Conservation (phyloP, 2,329 filamentous ascomycete species). For the Trichoderma sp. region DNA sequence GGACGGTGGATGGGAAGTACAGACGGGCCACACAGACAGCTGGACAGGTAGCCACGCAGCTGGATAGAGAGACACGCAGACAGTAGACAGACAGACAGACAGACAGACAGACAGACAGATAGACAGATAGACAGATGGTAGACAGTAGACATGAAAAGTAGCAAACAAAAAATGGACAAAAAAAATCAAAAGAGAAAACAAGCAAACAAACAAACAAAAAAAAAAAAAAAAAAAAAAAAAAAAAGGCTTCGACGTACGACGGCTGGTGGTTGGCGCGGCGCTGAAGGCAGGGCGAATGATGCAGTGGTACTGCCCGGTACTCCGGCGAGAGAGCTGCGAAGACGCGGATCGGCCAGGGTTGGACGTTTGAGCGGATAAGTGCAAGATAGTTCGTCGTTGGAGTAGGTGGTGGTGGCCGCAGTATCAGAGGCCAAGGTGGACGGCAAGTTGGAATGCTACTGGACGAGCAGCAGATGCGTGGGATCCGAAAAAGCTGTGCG, state of each 20-base stretch:
- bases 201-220: too few relatives aligned
- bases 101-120: background rate
- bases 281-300: conserved; percentile 14
- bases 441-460: background rate
- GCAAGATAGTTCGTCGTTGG: background rate
- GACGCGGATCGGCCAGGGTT: conserved; percentile 21
- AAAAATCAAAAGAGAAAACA: background rate
- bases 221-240: background rate
- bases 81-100: too few relatives aligned
- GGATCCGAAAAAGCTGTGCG: background rate
- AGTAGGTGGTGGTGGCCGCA: background rate
- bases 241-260: conserved; percentile 6
- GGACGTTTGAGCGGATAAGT: background rate
- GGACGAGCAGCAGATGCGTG: background rate
- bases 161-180: background rate
- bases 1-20: background rate
- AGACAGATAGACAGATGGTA: too few relatives aligned
- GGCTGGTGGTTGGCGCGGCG: conserved; percentile 12
- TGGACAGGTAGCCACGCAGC: background rate
- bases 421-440: background rate
- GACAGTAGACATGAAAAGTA: too few relatives aligned
- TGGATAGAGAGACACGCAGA: background rate
- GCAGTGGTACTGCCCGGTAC: conserved; percentile 20
- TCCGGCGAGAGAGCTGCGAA: conserved; percentile 4
- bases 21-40: background rate